Evolutionary conservation across 805 yeast species (phyloP).

Genomic region (Candida pseudofarinosa): DNA sequence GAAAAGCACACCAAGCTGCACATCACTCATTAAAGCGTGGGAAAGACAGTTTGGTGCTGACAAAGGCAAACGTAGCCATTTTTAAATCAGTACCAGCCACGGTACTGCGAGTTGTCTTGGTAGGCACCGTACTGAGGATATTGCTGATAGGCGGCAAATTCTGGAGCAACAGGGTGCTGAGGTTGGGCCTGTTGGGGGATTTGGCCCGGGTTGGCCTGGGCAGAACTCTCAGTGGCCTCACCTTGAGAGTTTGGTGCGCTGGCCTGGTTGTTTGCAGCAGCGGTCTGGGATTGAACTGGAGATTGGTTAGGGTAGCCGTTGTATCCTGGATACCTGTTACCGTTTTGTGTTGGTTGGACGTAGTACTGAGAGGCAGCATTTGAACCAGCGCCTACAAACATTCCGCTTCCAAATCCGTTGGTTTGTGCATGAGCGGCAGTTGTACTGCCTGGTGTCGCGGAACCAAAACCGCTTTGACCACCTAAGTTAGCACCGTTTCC

Average conservation of each 20-base stretch:
- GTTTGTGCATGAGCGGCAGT: slow-evolving; percentile 13
- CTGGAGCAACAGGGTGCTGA: slow-evolving; percentile 39
- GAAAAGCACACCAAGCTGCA: too few relatives aligned
- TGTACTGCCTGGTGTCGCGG: slow-evolving; percentile 11
- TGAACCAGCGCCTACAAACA: slow-evolving; percentile 6
- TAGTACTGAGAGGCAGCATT: slow-evolving; percentile 19
- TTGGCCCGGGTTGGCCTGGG: slow-evolving; percentile 14
- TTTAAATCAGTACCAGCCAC: slow-evolving; percentile 34
- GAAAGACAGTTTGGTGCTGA: too few relatives aligned
- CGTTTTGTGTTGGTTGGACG: slow-evolving; percentile 25
- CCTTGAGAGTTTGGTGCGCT: slow-evolving; percentile 13
- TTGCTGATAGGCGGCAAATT: slow-evolving; percentile 44
- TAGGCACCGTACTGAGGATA: slow-evolving; percentile 45
- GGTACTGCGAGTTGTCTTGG: slow-evolving; percentile 40
- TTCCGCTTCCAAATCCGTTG: slow-evolving; percentile 6
- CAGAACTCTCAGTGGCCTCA: slow-evolving; percentile 12
- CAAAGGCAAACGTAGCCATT: neutral
- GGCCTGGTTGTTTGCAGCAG: slow-evolving; percentile 5
- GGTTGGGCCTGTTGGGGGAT: slow-evolving; percentile 22
- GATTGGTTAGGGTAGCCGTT: slow-evolving; percentile 25
- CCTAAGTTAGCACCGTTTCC: slow-evolving; percentile 29
- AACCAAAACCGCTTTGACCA: slow-evolving; percentile 18
- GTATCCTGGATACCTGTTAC: slow-evolving; percentile 29
- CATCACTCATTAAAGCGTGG: too few relatives aligned
- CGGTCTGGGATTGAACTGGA: slow-evolving; percentile 15